Evolutionary conservation across 768 basidiomycete species (phyloP).

Genomic region (Suillus ampliporus): DNA sequence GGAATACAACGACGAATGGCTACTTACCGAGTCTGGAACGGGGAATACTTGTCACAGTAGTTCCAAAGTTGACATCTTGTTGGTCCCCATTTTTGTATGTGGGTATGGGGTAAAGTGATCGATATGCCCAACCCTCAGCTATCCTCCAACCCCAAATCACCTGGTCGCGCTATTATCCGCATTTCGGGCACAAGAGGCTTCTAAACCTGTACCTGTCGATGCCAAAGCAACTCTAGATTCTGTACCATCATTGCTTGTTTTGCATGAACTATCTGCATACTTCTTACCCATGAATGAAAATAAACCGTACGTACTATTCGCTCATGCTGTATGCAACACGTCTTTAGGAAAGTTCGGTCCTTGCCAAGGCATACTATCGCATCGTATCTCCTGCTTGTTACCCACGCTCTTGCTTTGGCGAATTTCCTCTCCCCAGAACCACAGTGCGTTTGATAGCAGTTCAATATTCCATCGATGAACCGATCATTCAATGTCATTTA

Average conservation of each 20-base stretch:
- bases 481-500: background rate
- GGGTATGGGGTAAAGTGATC: conserved; percentile 13
- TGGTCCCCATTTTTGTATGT: conserved; percentile 31
- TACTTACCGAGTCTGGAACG: conserved; percentile 39
- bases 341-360: conserved; percentile 9
- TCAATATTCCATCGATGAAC: background rate
- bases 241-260: conserved; percentile 57
- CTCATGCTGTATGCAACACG: background rate
- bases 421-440: conserved; percentile 39
- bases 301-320: conserved; percentile 25
- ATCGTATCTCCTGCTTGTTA: conserved; percentile 57
- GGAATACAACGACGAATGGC: conserved; percentile 56
- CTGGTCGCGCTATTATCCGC: conserved; percentile 56
- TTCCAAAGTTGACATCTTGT: conserved; percentile 62
- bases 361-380: conserved; percentile 44
- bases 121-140: conserved; percentile 45
- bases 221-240: conserved; percentile 41
- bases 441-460: conserved; percentile 22
- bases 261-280: conserved; percentile 66
- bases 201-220: conserved; percentile 28
- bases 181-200: conserved; percentile 42
- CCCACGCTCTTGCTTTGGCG: conserved; percentile 50
- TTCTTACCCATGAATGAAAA: conserved; percentile 40
- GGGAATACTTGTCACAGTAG: conserved; percentile 45
- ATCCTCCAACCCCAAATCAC: conserved; percentile 66